Conservation (phyloP, 192 early-diverging fungal species). For the Phlyctochytrium bullatum region DNA sequence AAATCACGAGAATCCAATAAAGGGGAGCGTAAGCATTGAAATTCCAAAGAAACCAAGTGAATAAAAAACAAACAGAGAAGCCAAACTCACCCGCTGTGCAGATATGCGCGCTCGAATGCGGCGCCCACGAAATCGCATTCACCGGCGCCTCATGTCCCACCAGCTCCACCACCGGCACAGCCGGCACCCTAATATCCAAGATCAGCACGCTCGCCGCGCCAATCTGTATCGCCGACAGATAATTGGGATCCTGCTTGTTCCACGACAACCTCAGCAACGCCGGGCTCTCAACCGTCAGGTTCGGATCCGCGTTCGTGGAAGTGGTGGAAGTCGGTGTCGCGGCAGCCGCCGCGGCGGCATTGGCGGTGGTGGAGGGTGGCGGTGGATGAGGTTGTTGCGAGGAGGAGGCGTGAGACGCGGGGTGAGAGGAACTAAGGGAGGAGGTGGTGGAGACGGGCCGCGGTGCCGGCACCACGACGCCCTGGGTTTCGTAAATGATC, state of each 20-base stretch:
- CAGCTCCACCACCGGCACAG: constrained; percentile 80
- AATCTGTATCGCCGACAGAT: constrained; percentile 87
- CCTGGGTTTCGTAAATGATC: constrained; percentile 88
- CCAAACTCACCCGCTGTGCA: constrained; percentile 74
- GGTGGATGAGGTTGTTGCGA: too few species aligned
- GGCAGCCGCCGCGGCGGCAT: too few species aligned
- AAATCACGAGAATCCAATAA: not conserved
- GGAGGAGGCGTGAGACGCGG: too few species aligned
- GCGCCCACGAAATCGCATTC: constrained; percentile 87
- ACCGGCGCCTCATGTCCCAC: constrained; percentile 73
- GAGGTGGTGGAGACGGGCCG: constrained; percentile 16
- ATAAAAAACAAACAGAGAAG: constrained; percentile 1
- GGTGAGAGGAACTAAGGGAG: constrained; percentile 30
- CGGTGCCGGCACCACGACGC: constrained; percentile 21
- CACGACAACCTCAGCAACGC: constrained; percentile 83
- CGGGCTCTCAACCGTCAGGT: constrained; percentile 33
- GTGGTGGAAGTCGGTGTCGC: constrained; percentile 18
- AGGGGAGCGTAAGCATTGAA: not conserved
- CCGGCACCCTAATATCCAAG: constrained; percentile 89
- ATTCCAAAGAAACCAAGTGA: constrained; percentile 1
- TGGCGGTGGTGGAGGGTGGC: constrained; percentile 3
- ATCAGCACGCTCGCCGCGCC: constrained; percentile 80
- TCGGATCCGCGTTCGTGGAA: not conserved
- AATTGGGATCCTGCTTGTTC: constrained; percentile 87
- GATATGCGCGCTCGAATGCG: constrained; percentile 72